A percentile compares a stretch with the other conserved stretches of the same genome.
These are phyloP conservation scores for Cenchrus americanus DNA, from an alignment of 176 grass and related monocot species.

Conservation along the genomic window DNA sequence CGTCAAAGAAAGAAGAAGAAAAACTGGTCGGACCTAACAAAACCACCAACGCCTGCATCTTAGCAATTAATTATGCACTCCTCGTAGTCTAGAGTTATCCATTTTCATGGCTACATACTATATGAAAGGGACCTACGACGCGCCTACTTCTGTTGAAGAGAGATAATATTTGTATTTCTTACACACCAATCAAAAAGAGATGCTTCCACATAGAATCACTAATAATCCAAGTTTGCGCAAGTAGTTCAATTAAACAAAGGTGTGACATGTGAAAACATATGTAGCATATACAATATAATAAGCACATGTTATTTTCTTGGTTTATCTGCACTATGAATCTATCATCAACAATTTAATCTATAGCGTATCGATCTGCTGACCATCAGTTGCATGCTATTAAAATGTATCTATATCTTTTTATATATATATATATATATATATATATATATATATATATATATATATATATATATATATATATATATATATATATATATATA, in stretches of 20 bases:
- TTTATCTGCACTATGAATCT: background rate
- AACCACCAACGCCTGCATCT: constrained; percentile 31
- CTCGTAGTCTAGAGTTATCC: background rate
- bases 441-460: too few species aligned
- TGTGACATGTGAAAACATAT: constrained; percentile 1
- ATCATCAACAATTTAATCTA: background rate
- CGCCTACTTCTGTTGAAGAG: background rate
- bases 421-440: too few species aligned
- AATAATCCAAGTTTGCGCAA: background rate
- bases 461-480: too few species aligned
- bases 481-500: too few species aligned
- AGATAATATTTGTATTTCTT: background rate
- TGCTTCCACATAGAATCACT: background rate
- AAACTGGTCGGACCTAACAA: constrained; percentile 35
- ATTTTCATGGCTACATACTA: background rate
- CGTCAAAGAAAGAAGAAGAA: background rate
- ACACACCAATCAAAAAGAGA: background rate
- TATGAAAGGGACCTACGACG: background rate
- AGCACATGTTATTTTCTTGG: background rate
- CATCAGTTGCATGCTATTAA: background rate
- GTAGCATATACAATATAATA: background rate
- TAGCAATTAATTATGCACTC: background rate
- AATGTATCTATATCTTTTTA: background rate
- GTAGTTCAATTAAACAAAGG: background rate
- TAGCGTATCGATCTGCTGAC: background rate